phyloP scores from a whole-genome alignment of 352 stramenopile species.

The Phytophthora syringae region DNA sequence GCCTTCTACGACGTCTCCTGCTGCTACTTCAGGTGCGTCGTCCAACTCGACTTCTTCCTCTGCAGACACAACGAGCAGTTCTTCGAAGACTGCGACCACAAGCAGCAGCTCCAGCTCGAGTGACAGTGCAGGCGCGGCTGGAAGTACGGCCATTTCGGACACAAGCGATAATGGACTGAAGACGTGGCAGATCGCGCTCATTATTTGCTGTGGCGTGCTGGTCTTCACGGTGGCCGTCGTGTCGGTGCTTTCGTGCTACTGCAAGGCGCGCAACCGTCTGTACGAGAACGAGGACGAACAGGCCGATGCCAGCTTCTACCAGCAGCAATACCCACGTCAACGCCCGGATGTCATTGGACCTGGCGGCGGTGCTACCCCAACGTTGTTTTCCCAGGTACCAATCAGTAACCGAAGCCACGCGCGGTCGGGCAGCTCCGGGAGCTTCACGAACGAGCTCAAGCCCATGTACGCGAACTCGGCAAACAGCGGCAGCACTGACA shows the following conservation, averaged over 20 bases:
- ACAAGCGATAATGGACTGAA: constrained; percentile 33
- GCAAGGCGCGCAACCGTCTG: constrained; percentile 54
- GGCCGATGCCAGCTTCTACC: constrained; percentile 50
- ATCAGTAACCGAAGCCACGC: constrained; percentile 10
- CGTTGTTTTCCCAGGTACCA: constrained; percentile 19
- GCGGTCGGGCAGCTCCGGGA: constrained; percentile 24
- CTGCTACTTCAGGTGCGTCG: constrained; percentile 31
- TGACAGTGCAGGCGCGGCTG: constrained; percentile 17
- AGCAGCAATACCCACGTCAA: constrained; percentile 33
- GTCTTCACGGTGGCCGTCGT: constrained; percentile 58
- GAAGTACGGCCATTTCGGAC: constrained; percentile 11
- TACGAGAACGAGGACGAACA: constrained; percentile 57
- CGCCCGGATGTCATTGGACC: constrained; percentile 22
- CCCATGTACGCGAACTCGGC: constrained; percentile 37
- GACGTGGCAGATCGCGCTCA: constrained; percentile 64
- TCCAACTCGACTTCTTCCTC: constrained; percentile 18
- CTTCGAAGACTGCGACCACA: constrained; percentile 2
- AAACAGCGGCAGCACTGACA: constrained; percentile 32
- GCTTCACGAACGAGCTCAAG: constrained; percentile 36
- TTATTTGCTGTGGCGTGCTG: constrained; percentile 62
- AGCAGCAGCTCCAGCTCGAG: constrained; percentile 24
- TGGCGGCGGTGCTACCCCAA: constrained; percentile 15
- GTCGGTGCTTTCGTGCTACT: constrained; percentile 65
- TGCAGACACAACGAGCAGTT: constrained; percentile 12
- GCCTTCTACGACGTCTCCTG: constrained; percentile 26